Evolutionary conservation across 306 rosid species (phyloP), one percentile per base, ranked within the genome.

Genomic region (Leucaena leucocephala): DNA sequence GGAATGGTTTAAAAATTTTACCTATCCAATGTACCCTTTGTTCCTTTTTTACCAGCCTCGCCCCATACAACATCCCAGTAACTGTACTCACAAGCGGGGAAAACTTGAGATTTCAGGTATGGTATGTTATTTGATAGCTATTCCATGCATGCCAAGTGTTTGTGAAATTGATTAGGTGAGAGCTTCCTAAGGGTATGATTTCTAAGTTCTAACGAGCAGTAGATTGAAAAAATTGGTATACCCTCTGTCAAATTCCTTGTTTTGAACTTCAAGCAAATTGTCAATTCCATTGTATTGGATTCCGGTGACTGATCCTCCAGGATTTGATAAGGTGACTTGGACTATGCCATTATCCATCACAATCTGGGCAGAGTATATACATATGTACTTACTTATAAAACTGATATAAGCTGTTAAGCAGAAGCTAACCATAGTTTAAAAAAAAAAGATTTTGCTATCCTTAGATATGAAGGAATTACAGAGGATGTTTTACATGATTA

Each of bases 261-360:
- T 88, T 17, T 82, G 86, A 86, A 85, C 85, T 83, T 95, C 96
- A 19, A 95, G 98, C 87, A 93, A 78, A 87, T 95, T 95, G 79
- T 90, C 93, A n/a, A 93, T 15, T 8, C 98, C 94, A 68, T 90
- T 84, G 68, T 95, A 95, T 45, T 83, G 90, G 52, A 95, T 93
- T 27, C 91, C 96, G 2, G 91, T 93, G 66, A 95, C 85, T 74
- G 77, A 78, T 69, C 99, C 99, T 69, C 67, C 96, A 0, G 99
- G 98, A 36, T 88, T 91, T 42, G 99, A 88, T 83, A 95, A 58
- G 5, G 88, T 93, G 1, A 95, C 91, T 78, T 90, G 92, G 19
- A 90, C 83, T 80, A 95, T 90, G 75, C 98, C 99, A 89, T 95
- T 95, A 80, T 91, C 99, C 85, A 95, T 83, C 49, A 88, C 79